phyloP scores from a whole-genome alignment of 192 early-diverging fungal genomes.

The Funneliformis geosporum region DNA sequence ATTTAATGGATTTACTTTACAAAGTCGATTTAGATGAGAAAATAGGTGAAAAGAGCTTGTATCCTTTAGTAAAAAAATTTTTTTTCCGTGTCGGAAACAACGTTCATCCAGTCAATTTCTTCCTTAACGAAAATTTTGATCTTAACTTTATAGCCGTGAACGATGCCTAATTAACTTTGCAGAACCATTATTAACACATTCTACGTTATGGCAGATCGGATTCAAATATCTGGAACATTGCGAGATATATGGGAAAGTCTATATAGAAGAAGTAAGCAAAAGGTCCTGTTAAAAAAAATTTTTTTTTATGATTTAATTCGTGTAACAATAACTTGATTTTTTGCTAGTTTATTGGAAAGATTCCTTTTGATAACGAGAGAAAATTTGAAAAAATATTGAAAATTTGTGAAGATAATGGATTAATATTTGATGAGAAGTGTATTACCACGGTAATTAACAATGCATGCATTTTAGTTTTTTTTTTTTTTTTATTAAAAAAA shows the following conservation, averaged over 20 bases:
- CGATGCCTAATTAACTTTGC: constrained; percentile 20
- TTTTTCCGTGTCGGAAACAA: background rate
- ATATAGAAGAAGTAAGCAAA: constrained; percentile 16
- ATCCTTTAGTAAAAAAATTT: too few species aligned
- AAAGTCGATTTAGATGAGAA: background rate
- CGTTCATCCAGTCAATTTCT: background rate
- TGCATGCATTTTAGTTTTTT: background rate
- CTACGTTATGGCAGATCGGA: constrained; percentile 21
- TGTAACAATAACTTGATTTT: background rate
- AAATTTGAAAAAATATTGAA: constrained; percentile 24
- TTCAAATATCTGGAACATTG: constrained; percentile 30
- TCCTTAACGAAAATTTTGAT: background rate
- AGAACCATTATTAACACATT: background rate
- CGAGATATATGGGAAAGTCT: constrained; percentile 5
- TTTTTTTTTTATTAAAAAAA: background rate
- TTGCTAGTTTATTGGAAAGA: constrained; percentile 7
- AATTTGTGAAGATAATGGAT: constrained; percentile 22
- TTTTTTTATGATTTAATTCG: background rate
- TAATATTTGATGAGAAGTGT: background rate
- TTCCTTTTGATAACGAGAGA: constrained; percentile 22
- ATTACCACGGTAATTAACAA: background rate
- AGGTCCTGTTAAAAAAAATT: background rate
- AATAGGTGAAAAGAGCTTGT: background rate
- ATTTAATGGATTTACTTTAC: constrained; percentile 17
- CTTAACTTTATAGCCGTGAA: background rate